Evolutionary conservation across 495 filamentous ascomycete species (phyloP), one percentile per base, ranked within the genome.

Genomic region (Penicillium nucicola): DNA sequence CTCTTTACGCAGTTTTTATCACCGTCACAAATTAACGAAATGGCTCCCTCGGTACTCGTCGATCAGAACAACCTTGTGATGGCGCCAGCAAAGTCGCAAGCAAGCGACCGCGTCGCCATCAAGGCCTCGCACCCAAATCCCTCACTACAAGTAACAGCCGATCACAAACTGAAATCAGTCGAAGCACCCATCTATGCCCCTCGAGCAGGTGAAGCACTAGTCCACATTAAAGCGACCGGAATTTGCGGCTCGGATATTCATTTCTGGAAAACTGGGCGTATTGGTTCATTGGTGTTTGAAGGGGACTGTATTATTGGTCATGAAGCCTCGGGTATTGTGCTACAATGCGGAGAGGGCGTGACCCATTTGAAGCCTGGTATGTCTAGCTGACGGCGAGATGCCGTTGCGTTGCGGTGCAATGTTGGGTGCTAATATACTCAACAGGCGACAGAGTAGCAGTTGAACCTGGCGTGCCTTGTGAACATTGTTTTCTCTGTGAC

Each of bases 241-340:
- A 69, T 68, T 58, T 80, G 77, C 60, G 76, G 66, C 14, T 89
- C 85, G 0, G 87, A 91, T 64, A 75, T 90, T 25, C 84, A 86
- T 53, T 91, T 90, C 68, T 90, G 87, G 76, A 86, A 86, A 53
- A 82, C 87, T 44, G 88, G 85, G 50, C 83, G 85, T 57, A 90
- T 89, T 55, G 87, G 87, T 15, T 81, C 85, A 48, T 77, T 90
- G 46, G 77, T 85, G 31, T 81, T 85, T 49, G 79, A 78, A 39
- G 76, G 78, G 33, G 86, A 87, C 14, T 71, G 89, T 20, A 84
- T 81, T n/a, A 81, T 90, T 15, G 87, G 87, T n/a, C 87, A 91
- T 59, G 87, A 91, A 68, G 83, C 85, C 17, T 83, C 84, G 11
- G 87, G 87, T 2, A 72, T 81, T 14, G 84, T 90, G 4, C 70